Percentiles rank a stretch among this genome's conserved stretches.
phyloP scores from a whole-genome alignment of 2,329 filamentous ascomycete species.

The Microdochium paspali region DNA sequence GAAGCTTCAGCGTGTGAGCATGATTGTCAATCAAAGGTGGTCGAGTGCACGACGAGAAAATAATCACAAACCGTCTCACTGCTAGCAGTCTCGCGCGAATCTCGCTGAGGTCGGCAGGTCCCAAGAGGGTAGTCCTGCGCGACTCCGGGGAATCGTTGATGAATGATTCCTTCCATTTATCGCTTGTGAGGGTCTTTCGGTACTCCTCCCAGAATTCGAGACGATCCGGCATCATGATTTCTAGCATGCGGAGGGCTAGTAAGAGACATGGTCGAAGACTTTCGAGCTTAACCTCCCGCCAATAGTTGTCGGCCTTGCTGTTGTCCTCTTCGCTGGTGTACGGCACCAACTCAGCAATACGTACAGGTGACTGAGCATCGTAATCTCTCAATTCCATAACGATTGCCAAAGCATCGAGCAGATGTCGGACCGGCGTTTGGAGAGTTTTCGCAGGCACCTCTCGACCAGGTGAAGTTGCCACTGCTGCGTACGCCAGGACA shows the following conservation, averaged over 20 bases:
- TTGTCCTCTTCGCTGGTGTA: constrained; percentile 1
- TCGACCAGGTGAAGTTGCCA: constrained; percentile 2
- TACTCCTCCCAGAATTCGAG: constrained; percentile 11
- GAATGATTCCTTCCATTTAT: constrained; percentile 12
- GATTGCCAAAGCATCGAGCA: constrained; percentile 2
- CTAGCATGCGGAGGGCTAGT: constrained; percentile 11
- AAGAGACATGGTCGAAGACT: constrained; percentile 13
- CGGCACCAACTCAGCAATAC: constrained; percentile 12
- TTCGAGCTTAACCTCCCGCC: constrained; percentile 9
- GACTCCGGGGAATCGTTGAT: constrained; percentile 11
- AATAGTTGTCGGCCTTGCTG: neutral
- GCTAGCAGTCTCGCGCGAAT: neutral
- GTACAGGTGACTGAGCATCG: constrained; percentile 12
- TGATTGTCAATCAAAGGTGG: no score
- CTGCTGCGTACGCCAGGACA: constrained; percentile 1
- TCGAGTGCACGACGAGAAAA: neutral
- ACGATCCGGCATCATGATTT: constrained; percentile 9
- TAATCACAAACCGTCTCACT: neutral
- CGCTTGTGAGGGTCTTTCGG: constrained; percentile 7
- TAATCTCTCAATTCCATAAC: constrained; percentile 10
- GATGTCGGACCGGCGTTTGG: neutral
- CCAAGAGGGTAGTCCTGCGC: constrained; percentile 2
- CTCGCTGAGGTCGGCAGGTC: constrained; percentile 2
- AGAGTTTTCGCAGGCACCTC: neutral
- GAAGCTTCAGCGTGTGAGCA: no score